Conservation (phyloP, 164 flowering plant genomes). For the Piper longum region DNA sequence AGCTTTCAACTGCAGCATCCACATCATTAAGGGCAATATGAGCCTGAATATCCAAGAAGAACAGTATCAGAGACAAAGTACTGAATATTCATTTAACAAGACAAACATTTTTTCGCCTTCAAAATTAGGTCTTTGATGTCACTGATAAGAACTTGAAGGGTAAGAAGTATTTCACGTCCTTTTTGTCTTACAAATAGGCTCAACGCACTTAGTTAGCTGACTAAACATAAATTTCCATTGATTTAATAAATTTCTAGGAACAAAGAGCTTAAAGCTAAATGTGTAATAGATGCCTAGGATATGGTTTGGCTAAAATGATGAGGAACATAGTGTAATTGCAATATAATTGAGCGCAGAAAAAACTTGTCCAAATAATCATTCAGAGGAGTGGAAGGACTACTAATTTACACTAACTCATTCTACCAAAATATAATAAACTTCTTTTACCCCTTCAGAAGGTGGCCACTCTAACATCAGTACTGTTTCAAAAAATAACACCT, state of each 20-base stretch:
- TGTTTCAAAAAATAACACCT: neutral
- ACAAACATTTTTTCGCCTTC: neutral
- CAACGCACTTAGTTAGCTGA: neutral
- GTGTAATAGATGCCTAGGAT: neutral
- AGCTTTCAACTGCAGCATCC: slow-evolving; percentile 88
- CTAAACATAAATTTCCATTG: neutral
- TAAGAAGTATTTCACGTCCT: neutral
- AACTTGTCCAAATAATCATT: too few species aligned
- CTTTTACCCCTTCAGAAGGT: neutral
- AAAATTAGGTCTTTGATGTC: neutral
- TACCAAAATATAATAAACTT: too few species aligned
- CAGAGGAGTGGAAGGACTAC: too few species aligned
- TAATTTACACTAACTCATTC: neutral
- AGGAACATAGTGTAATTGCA: neutral
- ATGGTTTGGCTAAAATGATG: neutral
- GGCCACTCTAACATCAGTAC: neutral
- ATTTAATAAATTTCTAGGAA: neutral
- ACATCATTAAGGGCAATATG: slow-evolving; percentile 87
- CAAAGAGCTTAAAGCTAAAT: neutral
- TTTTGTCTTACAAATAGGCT: neutral
- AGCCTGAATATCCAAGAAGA: slow-evolving; percentile 34
- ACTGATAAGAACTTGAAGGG: neutral
- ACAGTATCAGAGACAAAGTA: neutral
- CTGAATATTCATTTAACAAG: neutral
- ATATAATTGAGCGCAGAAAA: too few species aligned